Evolutionary conservation across 805 yeast species (phyloP).

Genomic region (Nakazawaea ishiwadae): DNA sequence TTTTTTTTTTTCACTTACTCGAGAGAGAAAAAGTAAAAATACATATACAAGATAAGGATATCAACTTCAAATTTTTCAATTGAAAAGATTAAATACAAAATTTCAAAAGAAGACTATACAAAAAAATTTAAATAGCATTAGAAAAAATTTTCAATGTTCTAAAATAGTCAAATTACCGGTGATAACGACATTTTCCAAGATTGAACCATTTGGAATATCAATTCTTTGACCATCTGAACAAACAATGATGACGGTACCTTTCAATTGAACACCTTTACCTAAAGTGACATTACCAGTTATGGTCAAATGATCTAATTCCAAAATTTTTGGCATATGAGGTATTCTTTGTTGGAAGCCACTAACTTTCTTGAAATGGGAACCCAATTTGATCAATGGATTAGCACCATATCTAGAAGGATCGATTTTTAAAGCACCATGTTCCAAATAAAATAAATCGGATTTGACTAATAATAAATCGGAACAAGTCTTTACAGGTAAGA

Average conservation of each 20-base stretch:
- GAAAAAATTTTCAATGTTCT: conserved; percentile 85
- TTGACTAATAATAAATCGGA: conserved; percentile 92
- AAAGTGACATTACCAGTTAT: conserved; percentile 93
- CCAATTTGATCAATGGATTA: conserved; percentile 92
- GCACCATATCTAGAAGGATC: conserved; percentile 86
- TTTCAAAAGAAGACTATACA: too few relatives aligned
- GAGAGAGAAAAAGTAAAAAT: background rate
- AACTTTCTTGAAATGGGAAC: conserved; percentile 95
- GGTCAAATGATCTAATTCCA: conserved; percentile 95
- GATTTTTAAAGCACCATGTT: conserved; percentile 85
- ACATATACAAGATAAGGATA: background rate
- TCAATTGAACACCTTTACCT: conserved; percentile 86
- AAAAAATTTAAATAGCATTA: too few relatives aligned
- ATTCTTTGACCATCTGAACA: conserved; percentile 96
- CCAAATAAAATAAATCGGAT: conserved; percentile 86
- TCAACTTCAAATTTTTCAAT: too few relatives aligned
- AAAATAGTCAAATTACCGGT: conserved; percentile 94
- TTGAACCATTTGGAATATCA: conserved; percentile 95
- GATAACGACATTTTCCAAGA: conserved; percentile 93
- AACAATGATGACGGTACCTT: conserved; percentile 96
- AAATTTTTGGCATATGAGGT: conserved; percentile 91
- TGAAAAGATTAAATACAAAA: too few relatives aligned
- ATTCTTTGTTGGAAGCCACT: conserved; percentile 85
- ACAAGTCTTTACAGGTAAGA: conserved; percentile 96
- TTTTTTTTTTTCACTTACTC: background rate